Evolutionary conservation across 2,329 filamentous ascomycete species (phyloP).

Genomic region (Leptographium wingfieldii): DNA sequence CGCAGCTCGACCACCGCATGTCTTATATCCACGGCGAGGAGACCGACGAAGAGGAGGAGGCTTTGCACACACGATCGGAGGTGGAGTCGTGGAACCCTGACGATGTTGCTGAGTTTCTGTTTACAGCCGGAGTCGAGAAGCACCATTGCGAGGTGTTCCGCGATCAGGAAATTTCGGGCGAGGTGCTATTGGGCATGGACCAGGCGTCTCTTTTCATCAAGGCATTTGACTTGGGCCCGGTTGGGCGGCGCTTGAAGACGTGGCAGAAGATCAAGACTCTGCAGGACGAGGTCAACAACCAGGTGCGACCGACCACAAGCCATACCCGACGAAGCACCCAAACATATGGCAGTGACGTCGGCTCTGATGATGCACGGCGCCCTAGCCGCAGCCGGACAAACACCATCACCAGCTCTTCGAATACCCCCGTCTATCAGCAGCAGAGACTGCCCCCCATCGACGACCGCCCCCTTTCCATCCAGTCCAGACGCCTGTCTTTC

Average conservation of each 20-base stretch:
- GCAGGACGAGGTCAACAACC: slow-evolving; percentile 69
- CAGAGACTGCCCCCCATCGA: slow-evolving; percentile 26
- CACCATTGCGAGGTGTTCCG: slow-evolving; percentile 88
- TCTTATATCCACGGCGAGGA: slow-evolving; percentile 93
- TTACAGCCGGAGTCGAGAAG: slow-evolving; percentile 71
- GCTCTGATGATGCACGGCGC: slow-evolving; percentile 39
- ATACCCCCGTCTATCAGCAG: slow-evolving; percentile 33
- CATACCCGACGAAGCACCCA: slow-evolving; percentile 36
- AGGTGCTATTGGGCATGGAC: slow-evolving; percentile 88
- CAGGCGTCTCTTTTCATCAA: slow-evolving; percentile 92
- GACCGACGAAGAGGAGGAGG: slow-evolving; percentile 83
- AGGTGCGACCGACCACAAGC: slow-evolving; percentile 20
- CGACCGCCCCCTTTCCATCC: slow-evolving; percentile 32
- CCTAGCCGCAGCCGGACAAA: slow-evolving; percentile 42
- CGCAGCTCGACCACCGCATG: slow-evolving; percentile 58
- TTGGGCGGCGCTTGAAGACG: slow-evolving; percentile 78
- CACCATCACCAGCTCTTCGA: slow-evolving; percentile 40
- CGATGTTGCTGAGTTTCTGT: slow-evolving; percentile 80
- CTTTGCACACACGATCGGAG: slow-evolving; percentile 53
- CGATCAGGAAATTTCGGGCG: slow-evolving; percentile 91
- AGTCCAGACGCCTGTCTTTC: slow-evolving; percentile 35
- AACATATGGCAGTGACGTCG: slow-evolving; percentile 45
- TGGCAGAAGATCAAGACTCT: slow-evolving; percentile 94
- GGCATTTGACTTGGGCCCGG: slow-evolving; percentile 84
- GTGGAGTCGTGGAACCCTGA: slow-evolving; percentile 69